Percentiles rank a stretch among this genome's conserved stretches.
phyloP scores from a whole-genome alignment of 1,139 yeast genomes.

The Candida tunisiensis region DNA sequence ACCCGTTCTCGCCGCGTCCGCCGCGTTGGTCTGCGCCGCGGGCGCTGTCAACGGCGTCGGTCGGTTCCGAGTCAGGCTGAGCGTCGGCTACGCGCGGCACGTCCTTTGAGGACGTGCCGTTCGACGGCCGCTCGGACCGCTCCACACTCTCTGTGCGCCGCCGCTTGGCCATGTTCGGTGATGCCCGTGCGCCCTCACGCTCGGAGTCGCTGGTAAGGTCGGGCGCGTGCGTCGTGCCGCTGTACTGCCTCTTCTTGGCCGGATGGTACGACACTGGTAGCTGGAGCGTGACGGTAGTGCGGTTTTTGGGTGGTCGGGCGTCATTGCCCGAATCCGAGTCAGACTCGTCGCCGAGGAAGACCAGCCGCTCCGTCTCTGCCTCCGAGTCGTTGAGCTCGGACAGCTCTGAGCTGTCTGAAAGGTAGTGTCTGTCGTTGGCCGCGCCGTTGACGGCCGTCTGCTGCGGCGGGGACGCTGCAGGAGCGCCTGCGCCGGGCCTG shows the following conservation, averaged over 20 bases:
- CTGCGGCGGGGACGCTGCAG: too few relatives aligned
- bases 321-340: too few relatives aligned
- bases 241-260: background rate
- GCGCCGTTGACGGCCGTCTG: too few relatives aligned
- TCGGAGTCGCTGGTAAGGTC: background rate
- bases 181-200: background rate
- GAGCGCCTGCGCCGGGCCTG: too few relatives aligned
- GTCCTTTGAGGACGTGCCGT: too few relatives aligned
- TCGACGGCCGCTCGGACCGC: too few relatives aligned
- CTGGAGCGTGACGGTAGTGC: too few relatives aligned
- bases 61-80: slow-evolving; percentile 5
- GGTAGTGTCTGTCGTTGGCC: too few relatives aligned
- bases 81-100: slow-evolving; percentile 9
- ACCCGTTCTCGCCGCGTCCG: slow-evolving; percentile 3
- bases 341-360: too few relatives aligned
- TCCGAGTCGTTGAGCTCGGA: slow-evolving; percentile 52
- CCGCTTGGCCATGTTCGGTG: slow-evolving; percentile 3
- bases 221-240: background rate
- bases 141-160: too few relatives aligned
- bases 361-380: slow-evolving; percentile 71
- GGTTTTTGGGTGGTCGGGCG: too few relatives aligned
- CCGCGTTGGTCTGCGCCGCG: slow-evolving; percentile 5
- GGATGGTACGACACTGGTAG: background rate
- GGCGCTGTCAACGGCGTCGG: slow-evolving; percentile 9
- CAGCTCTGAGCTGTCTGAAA: slow-evolving; percentile 33